Base-by-base conservation (phyloP, 805 yeast genomes). In the Yarrowia sp. region DNA sequence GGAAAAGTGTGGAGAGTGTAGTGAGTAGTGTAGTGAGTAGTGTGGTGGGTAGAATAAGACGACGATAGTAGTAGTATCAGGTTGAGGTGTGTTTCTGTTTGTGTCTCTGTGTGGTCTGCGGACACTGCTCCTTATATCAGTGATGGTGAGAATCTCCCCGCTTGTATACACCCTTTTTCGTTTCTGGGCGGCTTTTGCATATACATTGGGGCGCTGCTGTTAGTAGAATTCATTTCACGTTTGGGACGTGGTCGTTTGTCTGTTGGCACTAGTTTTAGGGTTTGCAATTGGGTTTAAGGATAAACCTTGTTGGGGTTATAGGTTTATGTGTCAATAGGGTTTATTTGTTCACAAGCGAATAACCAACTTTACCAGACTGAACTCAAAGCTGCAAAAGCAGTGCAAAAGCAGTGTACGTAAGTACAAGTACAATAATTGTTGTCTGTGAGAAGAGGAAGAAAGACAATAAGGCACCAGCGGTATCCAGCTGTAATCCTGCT, bases 161-260 rank as follows among this genome's bases (percentile, higher is more conserved):
- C 56, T 49, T 49, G 56, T 32, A 49, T 28, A 16, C 38, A 32
- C 40, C 17, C 40, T 49, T 49, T 49, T 49, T 49, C 40, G 56
- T 49, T 49, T 49, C 40, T 33, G 40, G 56, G 40, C 40, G 56
- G 56, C 56, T 49, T 49, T 49, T 49, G 56, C 40, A 49, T 49
- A 49, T 49, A 49, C 56, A 49, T 49, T 49, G 56, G 56, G 54
- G 54, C 54, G 38, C 52, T 32, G 40, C 56, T 49, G 28, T 32
- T 32, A 49, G 56, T 32, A 49, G 36, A 28, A 49, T 49, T 49
- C 56, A 49, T 49, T 30, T 32, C 40, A 49, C 56, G 54, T 48
- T 48, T 48, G 56, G 56, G 56, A 49, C 56, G 40, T 30, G 52
- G 49, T 30, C 38, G 28, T 48, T 48, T 48, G 52, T 48, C 38